Evolutionary conservation across 2,329 filamentous ascomycete species (phyloP), one percentile per base, ranked within the genome.

Genomic region (Scleromitrula shiraiana): DNA sequence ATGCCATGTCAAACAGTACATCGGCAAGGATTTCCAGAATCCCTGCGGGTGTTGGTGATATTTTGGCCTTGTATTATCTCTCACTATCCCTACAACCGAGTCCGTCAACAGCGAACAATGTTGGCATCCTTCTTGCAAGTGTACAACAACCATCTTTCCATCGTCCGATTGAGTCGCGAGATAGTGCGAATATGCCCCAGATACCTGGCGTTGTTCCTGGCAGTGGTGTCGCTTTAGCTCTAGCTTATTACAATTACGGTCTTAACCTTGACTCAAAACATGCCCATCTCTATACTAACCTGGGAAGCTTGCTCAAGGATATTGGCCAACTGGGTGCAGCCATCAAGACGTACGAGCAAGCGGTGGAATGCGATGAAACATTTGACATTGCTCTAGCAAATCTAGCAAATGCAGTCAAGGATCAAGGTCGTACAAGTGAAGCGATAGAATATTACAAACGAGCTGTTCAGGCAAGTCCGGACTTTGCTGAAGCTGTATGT

Each of bases 331-430:
- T 98, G 12, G 83, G 89, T 56, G 78, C 88, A 40, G 93, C 93
- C 0, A 96, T 98, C 58, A 82, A 84, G 55, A 97, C 98, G 91
- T 98, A 98, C 62, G 89, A 97, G 67, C 83, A 88, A 56, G 93
- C 93, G 9, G 93, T 98, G 12, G 76, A 79, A 3, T 97, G 90
- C 63, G 93, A 98, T 65, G 81, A 82, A n/a, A 87, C 82, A 20
- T 98, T 98, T 61, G 93, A 98, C 62, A 98, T 98, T 61, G 93
- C 93, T 27, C 71, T 98, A 47, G 95, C 93, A 4, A 98, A 98
- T 61, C 74, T 98, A 19, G 93, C 93, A 47, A 98, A 98, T 64
- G 93, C 93, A 7, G 90, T 98, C 56, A 98, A 98, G 66, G 93
- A 98, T 64, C 88, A 94, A 58, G 93, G 93, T 2, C 81, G 87